These are phyloP conservation scores for Neurospora terricola DNA, from an alignment of 495 filamentous ascomycete genomes.

Conservation along the genomic window DNA sequence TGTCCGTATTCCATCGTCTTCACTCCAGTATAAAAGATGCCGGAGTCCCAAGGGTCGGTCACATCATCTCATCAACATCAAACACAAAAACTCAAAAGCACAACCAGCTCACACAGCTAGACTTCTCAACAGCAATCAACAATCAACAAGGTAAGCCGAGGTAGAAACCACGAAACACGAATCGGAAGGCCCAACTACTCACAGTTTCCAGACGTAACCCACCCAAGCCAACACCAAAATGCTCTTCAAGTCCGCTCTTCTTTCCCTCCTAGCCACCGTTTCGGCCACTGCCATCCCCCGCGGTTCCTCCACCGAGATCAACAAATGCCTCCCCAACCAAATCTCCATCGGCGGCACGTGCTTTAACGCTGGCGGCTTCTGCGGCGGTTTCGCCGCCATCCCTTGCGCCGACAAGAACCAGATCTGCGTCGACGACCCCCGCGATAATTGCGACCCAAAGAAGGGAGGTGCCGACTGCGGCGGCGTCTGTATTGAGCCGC, in stretches of 20 bases:
- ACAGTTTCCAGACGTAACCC: background rate
- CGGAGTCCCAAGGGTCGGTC: background rate
- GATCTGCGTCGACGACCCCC: slow-evolving; percentile 22
- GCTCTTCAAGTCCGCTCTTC: background rate
- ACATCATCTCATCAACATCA: background rate
- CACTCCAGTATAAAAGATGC: background rate
- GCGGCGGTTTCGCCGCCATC: slow-evolving; percentile 22
- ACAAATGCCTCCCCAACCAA: background rate
- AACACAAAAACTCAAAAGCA: background rate
- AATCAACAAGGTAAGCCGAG: background rate
- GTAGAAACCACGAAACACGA: background rate
- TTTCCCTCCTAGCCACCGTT: background rate
- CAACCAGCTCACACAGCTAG: background rate
- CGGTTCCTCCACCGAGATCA: background rate
- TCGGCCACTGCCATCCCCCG: background rate
- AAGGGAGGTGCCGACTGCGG: slow-evolving; percentile 15
- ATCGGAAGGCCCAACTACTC: background rate
- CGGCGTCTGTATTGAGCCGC: slow-evolving; percentile 20
- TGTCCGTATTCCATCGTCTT: background rate
- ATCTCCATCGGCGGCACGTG: slow-evolving; percentile 21
- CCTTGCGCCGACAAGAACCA: slow-evolving; percentile 11
- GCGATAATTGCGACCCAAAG: slow-evolving; percentile 11
- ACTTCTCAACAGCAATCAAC: background rate
- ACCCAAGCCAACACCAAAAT: background rate
- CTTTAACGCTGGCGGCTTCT: slow-evolving; percentile 18